These are phyloP conservation scores for Epichloe amarillans DNA, from an alignment of 2,329 filamentous ascomycete genomes.

Conservation along the genomic window DNA sequence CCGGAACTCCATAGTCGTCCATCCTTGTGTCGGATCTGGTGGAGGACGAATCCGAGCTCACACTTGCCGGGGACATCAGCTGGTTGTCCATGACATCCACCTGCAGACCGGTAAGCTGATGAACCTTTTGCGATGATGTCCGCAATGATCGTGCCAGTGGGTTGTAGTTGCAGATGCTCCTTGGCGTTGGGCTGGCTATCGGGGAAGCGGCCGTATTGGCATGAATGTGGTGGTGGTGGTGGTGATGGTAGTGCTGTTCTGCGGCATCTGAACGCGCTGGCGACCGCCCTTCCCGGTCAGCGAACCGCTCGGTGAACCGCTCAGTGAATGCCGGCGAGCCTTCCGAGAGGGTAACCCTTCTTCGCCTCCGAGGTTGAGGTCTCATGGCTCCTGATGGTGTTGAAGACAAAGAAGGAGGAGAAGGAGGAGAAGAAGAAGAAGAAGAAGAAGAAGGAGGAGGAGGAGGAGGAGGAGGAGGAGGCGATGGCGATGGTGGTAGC, in stretches of 20 bases:
- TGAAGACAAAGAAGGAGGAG: not conserved
- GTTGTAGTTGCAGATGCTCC: not conserved
- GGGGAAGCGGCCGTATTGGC: not conserved
- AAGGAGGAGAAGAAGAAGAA: not conserved
- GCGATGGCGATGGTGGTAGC: constrained; percentile 5
- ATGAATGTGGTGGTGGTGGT: not conserved
- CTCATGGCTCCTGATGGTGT: not conserved
- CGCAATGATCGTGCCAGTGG: constrained; percentile 2
- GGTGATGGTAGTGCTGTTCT: not conserved
- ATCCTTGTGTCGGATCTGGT: not conserved
- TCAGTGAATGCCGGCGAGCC: not conserved
- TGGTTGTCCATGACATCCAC: constrained; percentile 15
- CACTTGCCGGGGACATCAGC: not conserved
- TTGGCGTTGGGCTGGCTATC: not conserved
- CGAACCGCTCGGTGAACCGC: not conserved
- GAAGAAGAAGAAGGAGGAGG: not conserved
- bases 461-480: not conserved
- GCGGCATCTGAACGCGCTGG: not conserved
- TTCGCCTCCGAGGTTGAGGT: not conserved
- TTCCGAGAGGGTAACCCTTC: not conserved
- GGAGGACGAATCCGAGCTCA: constrained; percentile 5
- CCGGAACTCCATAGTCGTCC: not conserved
- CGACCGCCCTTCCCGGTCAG: not conserved
- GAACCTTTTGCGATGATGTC: constrained; percentile 25
- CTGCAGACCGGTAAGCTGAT: constrained; percentile 28